Base-by-base conservation (phyloP, 805 yeast species). In the Myxozyma melibiosi region DNA sequence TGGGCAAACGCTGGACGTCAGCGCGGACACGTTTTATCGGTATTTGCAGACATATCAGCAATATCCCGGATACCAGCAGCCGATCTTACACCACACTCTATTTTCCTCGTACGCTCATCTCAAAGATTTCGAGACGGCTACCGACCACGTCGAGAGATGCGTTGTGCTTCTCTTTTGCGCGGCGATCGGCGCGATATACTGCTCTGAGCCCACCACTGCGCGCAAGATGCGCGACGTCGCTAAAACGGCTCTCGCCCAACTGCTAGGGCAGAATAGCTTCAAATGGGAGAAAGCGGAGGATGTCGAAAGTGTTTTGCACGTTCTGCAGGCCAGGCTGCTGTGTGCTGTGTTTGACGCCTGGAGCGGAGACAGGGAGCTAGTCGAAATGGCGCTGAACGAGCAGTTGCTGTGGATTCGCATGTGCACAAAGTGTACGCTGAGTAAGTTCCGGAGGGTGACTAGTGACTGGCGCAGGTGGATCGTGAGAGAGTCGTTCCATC, bases 361-460 rank as follows among this genome's bases (percentile, higher is more conserved):
- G 56, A 41, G 48, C 22, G 56, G 51, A 13, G 56, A 52, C 14
- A 25, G 31, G n/a, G 51, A 16, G 7, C 8, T 38, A n/a, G 56
- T 45, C 28, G 51, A 52, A 30, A 34, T 9, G 20, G 56, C 51
- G 9, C 25, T 52, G 13, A 51, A 52, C 18, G 51, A 52, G 33
- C 51, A 52, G 30, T 41, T 50, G 9, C 7, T 22, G 18, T 35
- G 20, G 27, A 51, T 40, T 16, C 43, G 51, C n/a, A 30, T 40
- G 27, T 52, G 56, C 18, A 30, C 39, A 8, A 31, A 7, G 14
- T 34, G 51, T 28, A 39, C 46, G 1, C 20, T 35, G 16, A 37
- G 45, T 9, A 28, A 22, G 18, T 18, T 16, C 40, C 42, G 25
- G 25, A 35, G 56, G 3, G 44, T 6, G 9, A 16, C 27, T 11